phyloP scores from a whole-genome alignment of 768 basidiomycete species.

The Boletus vinaceobasis region DNA sequence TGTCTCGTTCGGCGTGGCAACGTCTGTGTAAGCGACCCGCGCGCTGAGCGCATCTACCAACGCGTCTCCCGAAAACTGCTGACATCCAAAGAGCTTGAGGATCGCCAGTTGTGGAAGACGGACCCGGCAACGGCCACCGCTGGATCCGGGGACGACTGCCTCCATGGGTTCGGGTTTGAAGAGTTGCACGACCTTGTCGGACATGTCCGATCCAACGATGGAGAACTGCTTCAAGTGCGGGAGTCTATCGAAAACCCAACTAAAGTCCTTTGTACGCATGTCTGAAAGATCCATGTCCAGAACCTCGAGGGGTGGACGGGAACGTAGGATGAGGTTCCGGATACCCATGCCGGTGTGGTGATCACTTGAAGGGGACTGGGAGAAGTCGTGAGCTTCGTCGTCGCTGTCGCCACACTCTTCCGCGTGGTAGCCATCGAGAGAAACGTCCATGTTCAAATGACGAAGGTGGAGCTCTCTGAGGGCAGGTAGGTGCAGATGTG shows the following conservation, averaged over 20 bases:
- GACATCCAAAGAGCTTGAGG: conserved; percentile 59
- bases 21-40: conserved; percentile 43
- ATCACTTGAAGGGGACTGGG: conserved; percentile 74
- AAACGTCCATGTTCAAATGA: conserved; percentile 63
- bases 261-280: conserved; percentile 81
- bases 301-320: conserved; percentile 57
- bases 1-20: conserved; percentile 26
- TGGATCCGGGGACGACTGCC: conserved; percentile 3
- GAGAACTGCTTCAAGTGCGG: conserved; percentile 56
- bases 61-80: conserved; percentile 56
- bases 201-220: conserved; percentile 81
- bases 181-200: conserved; percentile 62
- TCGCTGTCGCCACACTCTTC: conserved; percentile 67
- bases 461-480: conserved; percentile 60
- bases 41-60: conserved; percentile 50
- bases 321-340: conserved; percentile 58
- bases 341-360: conserved; percentile 79
- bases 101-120: conserved; percentile 53
- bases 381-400: conserved; percentile 70
- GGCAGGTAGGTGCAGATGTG: conserved; percentile 57
- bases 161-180: conserved; percentile 41
- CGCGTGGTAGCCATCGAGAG: conserved; percentile 28
- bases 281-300: conserved; percentile 81
- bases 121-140: conserved; percentile 30
- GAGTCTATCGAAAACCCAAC: conserved; percentile 59